Evolutionary conservation across 768 basidiomycete genomes (phyloP).

Genomic region (Chalciporus pseudorubinellus): DNA sequence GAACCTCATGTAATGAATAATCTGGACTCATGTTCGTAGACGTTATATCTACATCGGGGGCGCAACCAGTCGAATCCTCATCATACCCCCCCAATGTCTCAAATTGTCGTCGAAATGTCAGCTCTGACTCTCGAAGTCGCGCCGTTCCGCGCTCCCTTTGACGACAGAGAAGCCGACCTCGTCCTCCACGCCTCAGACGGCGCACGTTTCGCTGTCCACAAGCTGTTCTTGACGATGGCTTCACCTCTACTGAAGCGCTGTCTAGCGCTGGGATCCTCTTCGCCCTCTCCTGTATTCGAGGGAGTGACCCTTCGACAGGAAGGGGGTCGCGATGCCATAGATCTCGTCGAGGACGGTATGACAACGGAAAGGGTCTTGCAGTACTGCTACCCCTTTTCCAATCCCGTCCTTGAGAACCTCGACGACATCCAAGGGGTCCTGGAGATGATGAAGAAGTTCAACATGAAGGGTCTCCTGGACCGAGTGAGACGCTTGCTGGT

Average conservation of each 20-base stretch:
- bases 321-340: constrained; percentile 24
- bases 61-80: constrained; percentile 15
- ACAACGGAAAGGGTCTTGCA: constrained; percentile 34
- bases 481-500: constrained; percentile 29
- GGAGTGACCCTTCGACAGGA: constrained; percentile 25
- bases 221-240: constrained; percentile 39
- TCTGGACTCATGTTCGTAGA: constrained; percentile 11
- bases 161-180: constrained; percentile 41
- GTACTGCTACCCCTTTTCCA: constrained; percentile 37
- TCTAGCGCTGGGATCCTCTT: constrained; percentile 25
- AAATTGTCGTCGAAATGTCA: constrained; percentile 24
- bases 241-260: constrained; percentile 40
- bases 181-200: constrained; percentile 42
- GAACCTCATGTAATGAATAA: constrained; percentile 24
- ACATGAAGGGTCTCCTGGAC: constrained; percentile 33
- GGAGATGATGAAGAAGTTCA: constrained; percentile 39
- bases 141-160: constrained; percentile 35
- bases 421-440: constrained; percentile 36
- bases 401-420: constrained; percentile 32
- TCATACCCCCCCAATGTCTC: constrained; percentile 25
- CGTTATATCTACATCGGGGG: constrained; percentile 29
- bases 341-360: constrained; percentile 32
- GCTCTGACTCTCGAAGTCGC: constrained; percentile 28
- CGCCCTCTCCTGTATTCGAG: constrained; percentile 28
- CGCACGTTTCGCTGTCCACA: constrained; percentile 43